Conservation (phyloP, 139 green algal species). For the Medakamo hakoo region DNA sequence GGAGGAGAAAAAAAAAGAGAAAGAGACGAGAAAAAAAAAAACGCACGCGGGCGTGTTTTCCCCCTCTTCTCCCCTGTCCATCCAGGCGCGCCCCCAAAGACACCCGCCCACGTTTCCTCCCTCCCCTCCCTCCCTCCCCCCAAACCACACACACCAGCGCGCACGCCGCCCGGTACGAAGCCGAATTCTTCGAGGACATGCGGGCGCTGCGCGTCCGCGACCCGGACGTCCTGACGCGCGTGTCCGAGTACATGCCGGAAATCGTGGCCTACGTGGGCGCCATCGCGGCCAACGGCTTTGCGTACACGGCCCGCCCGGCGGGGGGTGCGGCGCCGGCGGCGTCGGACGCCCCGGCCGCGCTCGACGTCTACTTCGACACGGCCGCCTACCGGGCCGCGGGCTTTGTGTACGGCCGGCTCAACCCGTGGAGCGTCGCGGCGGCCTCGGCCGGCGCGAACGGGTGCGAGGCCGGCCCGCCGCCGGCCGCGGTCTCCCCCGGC, state of each 20-base stretch:
- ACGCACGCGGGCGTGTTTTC: too few species aligned
- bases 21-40: too few species aligned
- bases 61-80: too few species aligned
- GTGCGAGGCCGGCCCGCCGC: too few species aligned
- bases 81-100: too few species aligned
- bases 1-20: too few species aligned
- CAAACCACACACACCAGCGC: too few species aligned
- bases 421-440: constrained; percentile 56
- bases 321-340: too few species aligned
- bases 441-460: constrained; percentile 61
- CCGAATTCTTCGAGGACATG: constrained; percentile 90
- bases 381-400: constrained; percentile 49
- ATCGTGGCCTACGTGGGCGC: constrained; percentile 56
- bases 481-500: too few species aligned
- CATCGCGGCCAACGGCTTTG: constrained; percentile 76
- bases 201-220: constrained; percentile 46
- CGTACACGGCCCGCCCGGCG: too few species aligned
- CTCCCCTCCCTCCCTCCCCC: too few species aligned
- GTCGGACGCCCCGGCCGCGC: constrained; percentile 33
- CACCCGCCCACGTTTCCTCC: too few species aligned
- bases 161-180: constrained; percentile 59
- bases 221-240: constrained; percentile 77
- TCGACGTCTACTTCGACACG: constrained; percentile 96
- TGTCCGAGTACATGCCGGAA: constrained; percentile 84
- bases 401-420: constrained; percentile 86